Evolutionary conservation across 371 early-diverging fungal species (phyloP), one percentile per base, ranked within the genome.

Genomic region (Synchytrium microbalum): DNA sequence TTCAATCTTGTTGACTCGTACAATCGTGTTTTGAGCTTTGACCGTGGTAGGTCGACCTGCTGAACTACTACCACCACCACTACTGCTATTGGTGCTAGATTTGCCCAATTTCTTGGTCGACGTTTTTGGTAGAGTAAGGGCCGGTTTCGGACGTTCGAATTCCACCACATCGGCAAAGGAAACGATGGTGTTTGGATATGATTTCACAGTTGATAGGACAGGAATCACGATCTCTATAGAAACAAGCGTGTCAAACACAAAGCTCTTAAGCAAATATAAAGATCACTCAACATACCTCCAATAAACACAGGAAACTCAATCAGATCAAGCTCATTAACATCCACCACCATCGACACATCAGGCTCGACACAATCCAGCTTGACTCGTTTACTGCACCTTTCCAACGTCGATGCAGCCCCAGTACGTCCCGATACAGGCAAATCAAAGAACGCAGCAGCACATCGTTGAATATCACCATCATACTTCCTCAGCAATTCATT

Each of bases 201-300:
- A 38, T 38, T 38, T 38, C 19, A 38, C 46, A 19, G 46, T 38
- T 38, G 46, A 5, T 10, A 38, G 46, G 46, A 38, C 46, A 5
- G 46, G 46, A 38, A 38, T 38, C 46, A 38, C 10, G 19, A n/a
- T n/a, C n/a, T n/a, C n/a, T n/a, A n/a, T n/a, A n/a, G n/a, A n/a
- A n/a, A n/a, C n/a, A n/a, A n/a, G n/a, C n/a, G n/a, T n/a, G n/a
- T n/a, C n/a, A n/a, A n/a, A n/a, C n/a, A n/a, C n/a, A n/a, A n/a
- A n/a, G n/a, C n/a, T n/a, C n/a, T n/a, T n/a, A n/a, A n/a, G n/a
- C n/a, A n/a, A n/a, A n/a, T n/a, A n/a, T n/a, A n/a, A n/a, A n/a
- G n/a, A n/a, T n/a, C n/a, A n/a, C n/a, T n/a, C n/a, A n/a, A 38
- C 46, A 38, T 38, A 38, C 46, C 46, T 38, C 46, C 46, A 38